Evolutionary conservation across 768 basidiomycete genomes (phyloP).

Genomic region (Termitomyces sp.): DNA sequence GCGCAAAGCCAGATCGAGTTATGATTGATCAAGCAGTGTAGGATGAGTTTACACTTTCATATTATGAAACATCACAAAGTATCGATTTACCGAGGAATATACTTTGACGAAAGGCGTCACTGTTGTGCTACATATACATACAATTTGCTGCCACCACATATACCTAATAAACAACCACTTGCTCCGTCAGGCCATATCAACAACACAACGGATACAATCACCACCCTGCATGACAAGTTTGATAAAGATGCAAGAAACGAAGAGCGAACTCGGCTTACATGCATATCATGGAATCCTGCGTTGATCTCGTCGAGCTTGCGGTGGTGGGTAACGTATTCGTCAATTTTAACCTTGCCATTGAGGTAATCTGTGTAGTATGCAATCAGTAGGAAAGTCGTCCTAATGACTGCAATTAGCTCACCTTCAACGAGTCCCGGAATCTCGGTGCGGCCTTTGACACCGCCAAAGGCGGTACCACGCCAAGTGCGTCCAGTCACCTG

Average conservation of each 20-base stretch:
- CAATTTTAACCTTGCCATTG: constrained; percentile 76
- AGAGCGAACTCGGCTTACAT: constrained; percentile 50
- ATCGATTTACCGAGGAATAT: constrained; percentile 6
- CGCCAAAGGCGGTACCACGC: constrained; percentile 95
- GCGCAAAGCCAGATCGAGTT: constrained; percentile 37
- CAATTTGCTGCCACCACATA: constrained; percentile 2
- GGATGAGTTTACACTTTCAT: background rate
- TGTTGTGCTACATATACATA: constrained; percentile 5
- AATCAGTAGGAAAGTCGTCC: background rate
- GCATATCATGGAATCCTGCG: constrained; percentile 93
- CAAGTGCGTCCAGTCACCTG: constrained; percentile 88
- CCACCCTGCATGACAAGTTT: constrained; percentile 45
- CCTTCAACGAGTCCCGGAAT: constrained; percentile 91
- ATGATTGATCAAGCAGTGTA: constrained; percentile 51
- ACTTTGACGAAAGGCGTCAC: background rate
- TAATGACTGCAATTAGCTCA: constrained; percentile 22
- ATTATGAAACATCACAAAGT: background rate
- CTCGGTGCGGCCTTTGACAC: constrained; percentile 96
- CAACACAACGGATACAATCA: constrained; percentile 91
- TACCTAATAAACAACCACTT: constrained; percentile 1
- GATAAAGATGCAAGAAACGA: background rate
- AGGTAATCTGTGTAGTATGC: constrained; percentile 61
- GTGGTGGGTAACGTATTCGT: constrained; percentile 94
- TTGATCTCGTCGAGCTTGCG: constrained; percentile 72
- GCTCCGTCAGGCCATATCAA: constrained; percentile 64